Conservation (phyloP, 768 basidiomycete genomes). For the Rhodosporidiobolus odoratus region DNA sequence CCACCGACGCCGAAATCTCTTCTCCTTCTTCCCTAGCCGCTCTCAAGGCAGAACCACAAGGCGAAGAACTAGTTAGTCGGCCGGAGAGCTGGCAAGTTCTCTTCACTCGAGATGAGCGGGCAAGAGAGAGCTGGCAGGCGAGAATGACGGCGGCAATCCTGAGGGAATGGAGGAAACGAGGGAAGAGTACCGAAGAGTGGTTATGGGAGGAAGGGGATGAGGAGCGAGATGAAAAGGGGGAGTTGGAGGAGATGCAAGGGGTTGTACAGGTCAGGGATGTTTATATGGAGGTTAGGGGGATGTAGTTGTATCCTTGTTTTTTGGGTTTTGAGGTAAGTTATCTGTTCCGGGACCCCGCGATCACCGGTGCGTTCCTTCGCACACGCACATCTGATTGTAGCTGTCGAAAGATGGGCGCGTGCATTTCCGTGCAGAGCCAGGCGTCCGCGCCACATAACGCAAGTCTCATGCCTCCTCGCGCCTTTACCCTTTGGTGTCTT, state of each 20-base stretch:
- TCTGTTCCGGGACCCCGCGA: neutral
- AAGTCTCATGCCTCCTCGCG: too few relatives aligned
- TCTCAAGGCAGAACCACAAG: neutral
- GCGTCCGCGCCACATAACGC: too few relatives aligned
- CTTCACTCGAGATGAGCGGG: slow-evolving; percentile 15
- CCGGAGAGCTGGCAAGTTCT: slow-evolving; percentile 22
- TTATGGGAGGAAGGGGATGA: slow-evolving; percentile 14
- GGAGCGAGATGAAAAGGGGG: neutral
- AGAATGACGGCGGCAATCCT: slow-evolving; percentile 26
- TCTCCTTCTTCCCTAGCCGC: neutral
- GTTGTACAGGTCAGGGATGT: slow-evolving; percentile 1
- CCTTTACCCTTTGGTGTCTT: too few relatives aligned
- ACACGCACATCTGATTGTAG: too few relatives aligned
- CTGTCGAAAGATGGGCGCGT: too few relatives aligned
- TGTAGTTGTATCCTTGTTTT: neutral
- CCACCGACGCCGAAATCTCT: slow-evolving; percentile 16
- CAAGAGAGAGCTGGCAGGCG: slow-evolving; percentile 27
- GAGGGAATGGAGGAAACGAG: slow-evolving; percentile 17
- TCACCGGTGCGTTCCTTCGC: neutral
- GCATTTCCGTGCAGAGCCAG: too few relatives aligned
- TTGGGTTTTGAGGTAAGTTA: neutral
- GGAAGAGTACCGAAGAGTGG: slow-evolving; percentile 1
- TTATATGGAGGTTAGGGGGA: neutral
- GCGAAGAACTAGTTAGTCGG: slow-evolving; percentile 1
- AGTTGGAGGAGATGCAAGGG: neutral